Evolutionary conservation across 1,284 basidiomycete genomes (phyloP).

Genomic region (Chalciporus sp.): DNA sequence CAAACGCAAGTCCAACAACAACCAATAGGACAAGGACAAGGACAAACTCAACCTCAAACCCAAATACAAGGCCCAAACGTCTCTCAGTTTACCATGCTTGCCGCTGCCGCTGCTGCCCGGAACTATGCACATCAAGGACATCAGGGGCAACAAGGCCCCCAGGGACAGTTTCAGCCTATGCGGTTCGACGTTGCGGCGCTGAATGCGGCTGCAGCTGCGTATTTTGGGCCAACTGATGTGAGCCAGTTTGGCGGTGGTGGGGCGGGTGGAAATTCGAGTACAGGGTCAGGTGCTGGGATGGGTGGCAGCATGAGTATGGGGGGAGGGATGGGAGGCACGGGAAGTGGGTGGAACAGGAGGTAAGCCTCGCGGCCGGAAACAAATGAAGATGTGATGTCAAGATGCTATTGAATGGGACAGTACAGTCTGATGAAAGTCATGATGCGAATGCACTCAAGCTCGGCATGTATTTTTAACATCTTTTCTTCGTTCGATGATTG

Average conservation of each 20-base stretch:
- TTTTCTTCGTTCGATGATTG: neutral
- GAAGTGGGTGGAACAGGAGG: constrained; percentile 20
- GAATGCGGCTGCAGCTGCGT: constrained; percentile 15
- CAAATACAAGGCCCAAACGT: constrained; percentile 11
- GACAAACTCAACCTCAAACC: constrained; percentile 2
- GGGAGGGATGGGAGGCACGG: neutral
- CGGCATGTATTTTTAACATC: constrained; percentile 9
- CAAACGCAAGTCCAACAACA: constrained; percentile 3
- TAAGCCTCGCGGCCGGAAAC: neutral
- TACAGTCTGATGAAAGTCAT: neutral
- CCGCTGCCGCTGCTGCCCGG: constrained; percentile 23
- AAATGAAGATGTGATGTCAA: neutral
- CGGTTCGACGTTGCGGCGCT: constrained; percentile 16
- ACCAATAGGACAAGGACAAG: neutral
- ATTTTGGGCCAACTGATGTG: constrained; percentile 24
- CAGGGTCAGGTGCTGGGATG: neutral
- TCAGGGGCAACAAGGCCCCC: constrained; percentile 2
- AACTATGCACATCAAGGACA: constrained; percentile 23
- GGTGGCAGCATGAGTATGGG: neutral
- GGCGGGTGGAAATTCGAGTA: neutral
- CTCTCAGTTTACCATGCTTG: constrained; percentile 32
- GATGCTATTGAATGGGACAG: neutral
- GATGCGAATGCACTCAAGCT: neutral
- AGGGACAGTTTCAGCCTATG: constrained; percentile 25
- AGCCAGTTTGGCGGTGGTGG: constrained; percentile 14